Evolutionary conservation across 768 basidiomycete species (phyloP), one percentile per base, ranked within the genome.

Genomic region (Chiua virens): DNA sequence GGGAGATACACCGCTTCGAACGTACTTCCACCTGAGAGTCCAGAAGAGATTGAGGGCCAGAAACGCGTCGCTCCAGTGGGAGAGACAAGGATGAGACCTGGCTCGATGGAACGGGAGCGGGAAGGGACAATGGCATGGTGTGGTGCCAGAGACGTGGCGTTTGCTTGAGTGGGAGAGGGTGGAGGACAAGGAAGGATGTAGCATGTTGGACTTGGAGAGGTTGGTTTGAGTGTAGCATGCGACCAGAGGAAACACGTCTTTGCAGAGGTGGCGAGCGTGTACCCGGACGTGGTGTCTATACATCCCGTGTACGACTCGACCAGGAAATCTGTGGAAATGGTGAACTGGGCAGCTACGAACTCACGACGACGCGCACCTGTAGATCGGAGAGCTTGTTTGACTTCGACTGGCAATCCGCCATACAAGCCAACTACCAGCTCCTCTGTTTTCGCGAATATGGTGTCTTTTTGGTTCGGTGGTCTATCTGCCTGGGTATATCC

Each of bases 21-120:
- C 53, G 82, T 82, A 34, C 87, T 80, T 9, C 88, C 89, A 13
- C 90, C 89, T 3, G 90, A 87, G 14, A 92, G 79, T 15, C 89
- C 89, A 52, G 86, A 88, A 5, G 85, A 85, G 38, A 95, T 86
- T 53, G 85, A 87, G 49, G 93, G 86, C 94, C 94, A 98, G 65
- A 91, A 89, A 34, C 89, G 82, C 49, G 92, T 71, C 55, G 83
- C 75, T 5, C 94, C 94, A 0, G 78, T 71, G 7, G 79, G 71
- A 8, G 87, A 87, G 44, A 90, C 71, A 45, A 95, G 79, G 38
- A 97, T 82, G 35, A 96, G 80, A 22, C 93, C 93, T 4, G 94
- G 94, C 71, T 98, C 94, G 11, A 68, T 37, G 42, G 65, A 57
- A 17, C 65, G 67, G 27, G 60, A 60, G 37, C 89, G 81, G 13